Evolutionary conservation across 768 basidiomycete species (phyloP), one percentile per base, ranked within the genome.

Genomic region (Saitozyma podzolica): DNA sequence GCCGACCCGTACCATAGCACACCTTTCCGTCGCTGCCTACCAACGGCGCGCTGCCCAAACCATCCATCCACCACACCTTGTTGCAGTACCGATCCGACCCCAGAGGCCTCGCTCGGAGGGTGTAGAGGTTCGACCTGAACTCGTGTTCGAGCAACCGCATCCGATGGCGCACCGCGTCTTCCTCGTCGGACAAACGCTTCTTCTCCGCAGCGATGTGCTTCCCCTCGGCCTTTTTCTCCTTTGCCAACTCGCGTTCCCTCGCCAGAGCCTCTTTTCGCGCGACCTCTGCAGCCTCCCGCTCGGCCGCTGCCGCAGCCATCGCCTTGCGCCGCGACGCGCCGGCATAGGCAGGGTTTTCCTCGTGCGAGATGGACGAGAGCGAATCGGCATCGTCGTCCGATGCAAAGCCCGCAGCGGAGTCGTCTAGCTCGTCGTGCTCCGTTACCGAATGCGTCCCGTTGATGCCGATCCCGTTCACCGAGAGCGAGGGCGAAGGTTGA

Each of bases 11-110:
- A 9, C 92, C 92, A 73, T 91, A 95, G 77, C 88, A 85, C 39
- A 88, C 85, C 39, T 87, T 85, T 4, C 89, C 90, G 14, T 90
- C 90, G 10, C 51, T 58, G 8, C 40, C 59, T 16, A 62, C 13
- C 56, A 95, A 80, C 50, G 88, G 87, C 52, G 87, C 88, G 6
- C 88, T 87, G 8, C 95, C 95, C 84, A 93, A 85, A 9, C 95
- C 95, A 80, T 99, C 95, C 76, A 97, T 91, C 95, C 95, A 99
- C 95, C 95, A 99, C 62, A 96, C 83, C 40, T 91, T 87, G 76
- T 96, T 95, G 74, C 90, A 89, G 80, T 97, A 99, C 57, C 96
- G 85, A 76, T 99, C 96, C 65, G 85, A 85, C 13, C 96, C 96
- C 55, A 98, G 73, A 1, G 94, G 92, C 72, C 92, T 89, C 19